Conservation (phyloP, 345 rosid genomes). For the Cardiospermum halicacabum region DNA sequence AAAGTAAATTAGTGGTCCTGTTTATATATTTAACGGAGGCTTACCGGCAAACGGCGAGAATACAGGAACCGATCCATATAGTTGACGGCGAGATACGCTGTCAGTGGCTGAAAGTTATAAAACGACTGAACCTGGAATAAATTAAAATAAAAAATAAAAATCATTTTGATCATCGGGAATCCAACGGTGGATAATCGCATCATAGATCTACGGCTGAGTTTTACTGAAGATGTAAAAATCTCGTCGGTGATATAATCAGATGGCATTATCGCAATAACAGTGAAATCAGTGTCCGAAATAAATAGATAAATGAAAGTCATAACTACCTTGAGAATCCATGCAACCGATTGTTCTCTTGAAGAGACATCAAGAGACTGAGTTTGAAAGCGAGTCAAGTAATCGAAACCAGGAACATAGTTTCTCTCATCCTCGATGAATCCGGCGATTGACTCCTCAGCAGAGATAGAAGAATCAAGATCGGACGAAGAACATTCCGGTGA, state of each 20-base stretch:
- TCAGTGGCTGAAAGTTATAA: constrained; percentile 71
- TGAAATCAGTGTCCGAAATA: constrained; percentile 4
- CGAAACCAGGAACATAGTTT: constrained; percentile 84
- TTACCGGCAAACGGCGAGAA: constrained; percentile 74
- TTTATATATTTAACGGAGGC: constrained; percentile 10
- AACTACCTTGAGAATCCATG: constrained; percentile 92
- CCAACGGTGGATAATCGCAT: background rate
- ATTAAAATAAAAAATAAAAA: background rate
- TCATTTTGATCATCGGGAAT: background rate
- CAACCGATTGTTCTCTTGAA: constrained; percentile 79
- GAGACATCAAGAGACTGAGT: constrained; percentile 76
- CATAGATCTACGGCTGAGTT: constrained; percentile 10
- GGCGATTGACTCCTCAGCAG: constrained; percentile 57
- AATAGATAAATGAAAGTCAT: background rate
- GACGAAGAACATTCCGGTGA: constrained; percentile 66
- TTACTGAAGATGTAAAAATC: background rate
- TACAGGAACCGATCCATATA: constrained; percentile 86
- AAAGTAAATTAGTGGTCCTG: too few relatives aligned
- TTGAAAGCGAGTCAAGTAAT: constrained; percentile 64
- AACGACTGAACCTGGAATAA: constrained; percentile 59
- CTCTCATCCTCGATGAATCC: constrained; percentile 64
- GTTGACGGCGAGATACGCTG: constrained; percentile 97
- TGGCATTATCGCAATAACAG: constrained; percentile 23
- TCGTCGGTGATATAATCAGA: background rate
- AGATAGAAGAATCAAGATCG: constrained; percentile 48